phyloP scores from a whole-genome alignment of 108 stramenopile species.

The Aurantiochytrium sp. region DNA sequence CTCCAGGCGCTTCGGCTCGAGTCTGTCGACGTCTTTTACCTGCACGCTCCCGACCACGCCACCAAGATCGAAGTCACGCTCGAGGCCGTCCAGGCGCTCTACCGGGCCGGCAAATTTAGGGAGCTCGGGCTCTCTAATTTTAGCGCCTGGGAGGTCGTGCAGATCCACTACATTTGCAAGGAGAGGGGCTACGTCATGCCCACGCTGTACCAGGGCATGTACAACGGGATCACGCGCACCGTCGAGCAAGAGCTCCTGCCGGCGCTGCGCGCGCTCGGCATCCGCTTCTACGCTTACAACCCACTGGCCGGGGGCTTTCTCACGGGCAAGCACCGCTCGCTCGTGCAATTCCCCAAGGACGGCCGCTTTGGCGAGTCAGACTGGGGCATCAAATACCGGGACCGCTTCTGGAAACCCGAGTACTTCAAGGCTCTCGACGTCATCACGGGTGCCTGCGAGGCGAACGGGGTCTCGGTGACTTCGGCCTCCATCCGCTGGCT shows the following conservation, averaged over 20 bases:
- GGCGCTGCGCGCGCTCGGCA: conserved; percentile 62
- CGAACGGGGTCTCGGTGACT: conserved; percentile 62
- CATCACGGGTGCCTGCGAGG: conserved; percentile 64
- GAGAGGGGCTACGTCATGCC: conserved; percentile 69
- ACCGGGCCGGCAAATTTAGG: conserved; percentile 34
- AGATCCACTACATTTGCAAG: conserved; percentile 52
- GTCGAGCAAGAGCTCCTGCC: conserved; percentile 81
- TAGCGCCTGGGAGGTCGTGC: conserved; percentile 41
- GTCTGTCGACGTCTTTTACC: conserved; percentile 39
- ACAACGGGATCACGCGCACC: conserved; percentile 84
- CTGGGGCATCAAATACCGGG: conserved; percentile 63
- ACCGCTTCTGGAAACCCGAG: conserved; percentile 69
- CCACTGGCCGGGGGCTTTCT: conserved; percentile 81
- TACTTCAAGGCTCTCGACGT: conserved; percentile 72
- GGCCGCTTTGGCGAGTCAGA: conserved; percentile 74
- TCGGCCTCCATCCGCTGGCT: conserved; percentile 83
- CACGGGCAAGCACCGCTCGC: conserved; percentile 68
- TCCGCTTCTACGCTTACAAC: conserved; percentile 88
- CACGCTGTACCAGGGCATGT: conserved; percentile 84
- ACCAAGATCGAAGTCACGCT: conserved; percentile 45
- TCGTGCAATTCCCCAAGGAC: not conserved
- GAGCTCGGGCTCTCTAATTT: conserved; percentile 51
- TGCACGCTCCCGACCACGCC: conserved; percentile 43
- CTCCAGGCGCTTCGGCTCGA: not conserved
- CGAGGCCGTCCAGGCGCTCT: conserved; percentile 38